Base-by-base conservation (phyloP, 192 early-diverging fungal genomes). In the Jimgerdemannia lactiflua region DNA sequence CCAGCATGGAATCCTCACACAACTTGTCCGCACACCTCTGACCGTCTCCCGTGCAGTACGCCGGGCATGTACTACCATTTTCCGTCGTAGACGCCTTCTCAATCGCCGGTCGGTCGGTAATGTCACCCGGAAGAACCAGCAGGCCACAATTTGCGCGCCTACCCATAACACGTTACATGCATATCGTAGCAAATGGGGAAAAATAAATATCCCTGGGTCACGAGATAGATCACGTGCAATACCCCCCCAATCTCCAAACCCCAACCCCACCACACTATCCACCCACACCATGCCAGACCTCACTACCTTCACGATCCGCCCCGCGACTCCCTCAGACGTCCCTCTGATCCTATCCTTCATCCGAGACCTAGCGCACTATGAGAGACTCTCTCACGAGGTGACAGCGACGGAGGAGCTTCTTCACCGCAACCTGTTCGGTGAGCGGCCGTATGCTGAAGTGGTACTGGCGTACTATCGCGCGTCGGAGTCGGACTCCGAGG, bases 331-430 rank as follows among this genome's bases (percentile, higher is more conserved):
- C 41, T 72, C 79, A 2, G 92, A 96, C 71, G 86, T 89, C 43
- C 84, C 86, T 4, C 77, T 89, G 39, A 91, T 96, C 66, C 80
- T 93, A 41, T 71, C 77, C 44, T 92, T 95, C 78, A 94, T 95
- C 74, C 79, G 87, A 65, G 76, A 89, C 19, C 89, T 97, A 68
- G 94, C 95, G 2, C 72, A 82, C 59, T 95, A 92, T 74, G 95
- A 97, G 75, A 91, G 93, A 75, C 86, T 92, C 6, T 77, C 87
- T 3, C 84, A 94, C 42, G 83, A 90, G 64, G 91, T 93, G 17
- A 83, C 85, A 4, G 94, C 93, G 3, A 95, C 93, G 14, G 91
- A 90, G 71, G 86, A 86, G 1, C 76, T 87, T 42, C 77, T 95
- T 20, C 73, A 76, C 20, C 73, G 87, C 39, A 92, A 89, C 41